Base-by-base conservation (phyloP, 2,329 filamentous ascomycete genomes). In the Claviceps monticola region DNA sequence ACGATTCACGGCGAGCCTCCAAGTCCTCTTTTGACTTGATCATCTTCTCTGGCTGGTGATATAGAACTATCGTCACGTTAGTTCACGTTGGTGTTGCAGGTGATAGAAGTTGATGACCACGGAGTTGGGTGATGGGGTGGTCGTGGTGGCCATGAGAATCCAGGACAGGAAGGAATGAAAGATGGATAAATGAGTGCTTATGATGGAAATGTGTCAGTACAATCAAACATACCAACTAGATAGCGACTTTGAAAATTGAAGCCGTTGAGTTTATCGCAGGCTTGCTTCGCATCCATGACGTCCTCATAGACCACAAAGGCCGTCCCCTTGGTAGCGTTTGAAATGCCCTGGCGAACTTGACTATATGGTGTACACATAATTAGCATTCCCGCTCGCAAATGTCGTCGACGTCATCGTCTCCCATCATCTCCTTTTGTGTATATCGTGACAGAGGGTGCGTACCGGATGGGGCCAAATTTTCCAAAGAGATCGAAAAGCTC, bases 241-340 rank as follows among this genome's bases (percentile, higher is more conserved):
- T 98, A 98, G 68, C 93, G 86, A 74, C 91, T 95, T 76, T 98
- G 93, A 71, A 98, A 98, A 76, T 98, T 98, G 83, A 95, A 98
- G 68, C 93, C 93, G 77, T 98, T 98, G 70, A 98, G 79, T 76
- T 97, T 96, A 77, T 98, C 93, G 78, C 93, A 97, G 66, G 93
- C 93, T 73, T 89, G 84, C 76, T 98, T 98, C 60, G 93, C 90
- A 78, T 98, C 93, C 80, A 93, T 86, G 61, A 97, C 91, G 79
- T 98, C 93, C 73, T 97, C 93, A 78, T 96, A 98, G 72, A 98
- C 93, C 62, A 98, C 93, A 71, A 95, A 98, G 60, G 91, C 93
- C 51, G 93, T 98, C 68, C 93, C 93, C 73, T 97, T 98, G 64
- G 93, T 96, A 70, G 93, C 91, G 73, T 84, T 89, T 61, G 91